These are phyloP conservation scores for Torrubiella hemipterigena DNA, from an alignment of 2,329 filamentous ascomycete genomes.

Conservation along the genomic window DNA sequence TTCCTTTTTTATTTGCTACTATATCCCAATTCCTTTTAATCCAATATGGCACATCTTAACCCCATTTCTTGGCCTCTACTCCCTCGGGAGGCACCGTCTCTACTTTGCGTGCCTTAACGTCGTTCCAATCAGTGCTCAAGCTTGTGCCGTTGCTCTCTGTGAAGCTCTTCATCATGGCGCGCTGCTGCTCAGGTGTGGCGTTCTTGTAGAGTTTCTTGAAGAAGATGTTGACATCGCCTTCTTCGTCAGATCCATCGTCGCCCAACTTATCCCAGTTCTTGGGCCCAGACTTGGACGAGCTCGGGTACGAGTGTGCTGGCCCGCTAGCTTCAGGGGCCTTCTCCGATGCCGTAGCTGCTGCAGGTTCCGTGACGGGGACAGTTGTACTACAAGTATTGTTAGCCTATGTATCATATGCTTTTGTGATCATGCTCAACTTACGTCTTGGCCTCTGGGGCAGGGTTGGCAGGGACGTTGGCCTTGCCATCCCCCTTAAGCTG, in stretches of 20 bases:
- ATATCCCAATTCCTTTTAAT: not conserved
- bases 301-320: slow-evolving; percentile 57
- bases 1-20: not conserved
- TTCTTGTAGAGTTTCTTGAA: slow-evolving; percentile 82
- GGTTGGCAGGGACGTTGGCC: slow-evolving; percentile 1
- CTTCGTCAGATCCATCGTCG: slow-evolving; percentile 40
- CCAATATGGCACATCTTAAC: slow-evolving; percentile 6
- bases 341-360: not conserved
- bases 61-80: slow-evolving; percentile 65
- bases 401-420: too few species aligned
- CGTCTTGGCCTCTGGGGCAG: too few species aligned
- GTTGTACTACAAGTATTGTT: too few species aligned
- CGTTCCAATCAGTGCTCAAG: slow-evolving; percentile 82
- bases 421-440: too few species aligned
- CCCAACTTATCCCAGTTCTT: slow-evolving; percentile 87
- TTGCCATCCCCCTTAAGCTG: slow-evolving; percentile 12
- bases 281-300: slow-evolving; percentile 68
- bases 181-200: slow-evolving; percentile 65
- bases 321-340: slow-evolving; percentile 1
- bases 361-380: too few species aligned
- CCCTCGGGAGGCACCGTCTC: slow-evolving; percentile 66
- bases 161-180: slow-evolving; percentile 98
- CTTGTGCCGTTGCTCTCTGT: slow-evolving; percentile 87
- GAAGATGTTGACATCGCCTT: slow-evolving; percentile 60
- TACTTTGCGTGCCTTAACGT: slow-evolving; percentile 63